Conservation (phyloP, 73 alveolate genomes). For the Paramecium sonneborni region DNA sequence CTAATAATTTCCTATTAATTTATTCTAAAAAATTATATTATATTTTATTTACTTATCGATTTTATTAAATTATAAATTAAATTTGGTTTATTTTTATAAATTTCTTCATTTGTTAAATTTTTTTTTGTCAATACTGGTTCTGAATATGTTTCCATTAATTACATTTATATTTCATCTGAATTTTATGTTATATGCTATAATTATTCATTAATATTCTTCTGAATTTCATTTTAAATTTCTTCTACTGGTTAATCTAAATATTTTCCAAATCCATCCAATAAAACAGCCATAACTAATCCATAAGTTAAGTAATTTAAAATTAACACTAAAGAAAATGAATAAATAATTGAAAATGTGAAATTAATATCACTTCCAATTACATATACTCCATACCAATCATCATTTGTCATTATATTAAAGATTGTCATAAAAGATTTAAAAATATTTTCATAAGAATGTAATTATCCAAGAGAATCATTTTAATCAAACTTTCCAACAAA, state of each 20-base stretch:
- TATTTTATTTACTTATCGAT: neutral
- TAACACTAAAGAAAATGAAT: neutral
- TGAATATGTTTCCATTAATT: neutral
- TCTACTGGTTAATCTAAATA: neutral
- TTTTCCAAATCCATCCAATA: slow-evolving; percentile 40
- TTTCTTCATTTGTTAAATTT: neutral
- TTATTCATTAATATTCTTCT: slow-evolving; percentile 1
- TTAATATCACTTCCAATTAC: neutral
- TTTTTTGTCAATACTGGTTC: neutral
- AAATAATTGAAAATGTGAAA: neutral
- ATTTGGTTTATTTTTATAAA: neutral
- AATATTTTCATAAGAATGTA: slow-evolving; percentile 33
- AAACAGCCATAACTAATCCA: slow-evolving; percentile 46
- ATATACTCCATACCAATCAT: slow-evolving; percentile 49
- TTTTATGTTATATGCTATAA: neutral
- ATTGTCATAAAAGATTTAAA: slow-evolving; percentile 32
- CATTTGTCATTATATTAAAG: slow-evolving; percentile 45
- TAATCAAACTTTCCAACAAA: neutral
- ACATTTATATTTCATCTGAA: neutral
- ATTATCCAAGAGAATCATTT: neutral
- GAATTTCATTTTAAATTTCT: neutral
- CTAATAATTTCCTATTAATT: neutral
- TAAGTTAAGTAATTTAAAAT: slow-evolving; percentile 2
- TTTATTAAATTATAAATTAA: neutral
- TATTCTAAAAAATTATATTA: neutral